A percentile compares a stretch with the other conserved stretches of the same genome.
These are phyloP conservation scores for Trichoderma aggressivum DNA, from an alignment of 2,329 filamentous ascomycete species.

Conservation along the genomic window DNA sequence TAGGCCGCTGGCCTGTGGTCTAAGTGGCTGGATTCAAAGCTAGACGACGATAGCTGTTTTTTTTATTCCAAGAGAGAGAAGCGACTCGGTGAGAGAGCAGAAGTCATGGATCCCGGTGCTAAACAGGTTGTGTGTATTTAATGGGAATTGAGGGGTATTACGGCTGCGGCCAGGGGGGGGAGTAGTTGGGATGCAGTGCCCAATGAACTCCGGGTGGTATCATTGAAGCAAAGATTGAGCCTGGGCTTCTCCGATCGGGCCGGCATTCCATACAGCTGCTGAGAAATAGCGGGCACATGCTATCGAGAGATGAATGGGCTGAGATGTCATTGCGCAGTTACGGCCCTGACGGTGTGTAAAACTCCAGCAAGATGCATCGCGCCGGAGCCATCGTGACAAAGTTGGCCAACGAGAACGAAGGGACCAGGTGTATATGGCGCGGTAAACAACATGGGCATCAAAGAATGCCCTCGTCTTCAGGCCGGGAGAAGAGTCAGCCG, in stretches of 20 bases:
- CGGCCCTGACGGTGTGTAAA: background rate
- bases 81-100: conserved; percentile 40
- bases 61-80: conserved; percentile 37
- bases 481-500: background rate
- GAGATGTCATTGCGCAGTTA: background rate
- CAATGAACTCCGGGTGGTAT: conserved; percentile 15
- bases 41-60: conserved; percentile 32
- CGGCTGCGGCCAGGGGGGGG: conserved; percentile 9
- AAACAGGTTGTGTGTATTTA: conserved; percentile 33
- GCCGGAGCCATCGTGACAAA: background rate
- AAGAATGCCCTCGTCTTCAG: background rate
- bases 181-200: conserved; percentile 15
- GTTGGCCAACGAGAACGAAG: background rate
- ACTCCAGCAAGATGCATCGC: background rate
- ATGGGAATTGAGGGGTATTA: conserved; percentile 38
- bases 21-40: conserved; percentile 17
- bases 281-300: background rate
- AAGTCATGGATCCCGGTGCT: conserved; percentile 37
- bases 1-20: conserved; percentile 16
- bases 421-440: background rate
- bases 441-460: background rate
- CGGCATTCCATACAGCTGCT: conserved; percentile 13
- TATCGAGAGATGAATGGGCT: background rate
- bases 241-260: conserved; percentile 23
- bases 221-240: conserved; percentile 18